Evolutionary conservation across 768 basidiomycete species (phyloP).

Genomic region (Trametes villosa): DNA sequence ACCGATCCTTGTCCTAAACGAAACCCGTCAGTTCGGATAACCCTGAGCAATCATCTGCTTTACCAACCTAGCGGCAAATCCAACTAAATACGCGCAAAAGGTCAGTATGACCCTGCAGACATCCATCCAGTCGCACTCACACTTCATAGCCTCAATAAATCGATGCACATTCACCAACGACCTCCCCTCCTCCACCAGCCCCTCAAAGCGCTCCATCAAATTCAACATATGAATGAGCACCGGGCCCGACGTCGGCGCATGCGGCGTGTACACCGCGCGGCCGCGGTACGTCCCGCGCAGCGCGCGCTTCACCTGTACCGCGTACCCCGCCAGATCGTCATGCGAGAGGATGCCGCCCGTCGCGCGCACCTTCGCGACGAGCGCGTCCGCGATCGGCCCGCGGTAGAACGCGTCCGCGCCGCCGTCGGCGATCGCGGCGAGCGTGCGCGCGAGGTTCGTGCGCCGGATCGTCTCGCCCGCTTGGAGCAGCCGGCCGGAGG

Average conservation of each 20-base stretch:
- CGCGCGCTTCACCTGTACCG: conserved; percentile 70
- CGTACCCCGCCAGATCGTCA: conserved; percentile 74
- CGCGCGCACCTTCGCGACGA: conserved; percentile 68
- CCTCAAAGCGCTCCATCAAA: conserved; percentile 74
- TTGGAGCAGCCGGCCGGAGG: conserved; percentile 66
- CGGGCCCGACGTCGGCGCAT: conserved; percentile 86
- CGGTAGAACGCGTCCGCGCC: conserved; percentile 87
- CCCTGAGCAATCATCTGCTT: too few relatives aligned
- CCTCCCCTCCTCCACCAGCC: conserved; percentile 49
- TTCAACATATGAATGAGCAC: conserved; percentile 94
- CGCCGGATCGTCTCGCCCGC: conserved; percentile 78
- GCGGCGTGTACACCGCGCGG: conserved; percentile 80
- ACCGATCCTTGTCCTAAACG: conserved; percentile 72
- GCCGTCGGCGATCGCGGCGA: conserved; percentile 70
- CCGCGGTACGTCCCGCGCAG: conserved; percentile 78
- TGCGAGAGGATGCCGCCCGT: conserved; percentile 83
- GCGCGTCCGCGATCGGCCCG: conserved; percentile 80
- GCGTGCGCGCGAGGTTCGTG: conserved; percentile 76
- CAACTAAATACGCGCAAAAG: conserved; percentile 43
- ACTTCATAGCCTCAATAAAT: conserved; percentile 85
- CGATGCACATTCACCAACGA: conserved; percentile 77
- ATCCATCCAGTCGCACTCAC: conserved; percentile 41
- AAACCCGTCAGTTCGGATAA: background rate
- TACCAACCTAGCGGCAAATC: conserved; percentile 66
- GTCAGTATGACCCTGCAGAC: background rate